Conservation (phyloP, 208 protist species). For the Crithidia expoeki region DNA sequence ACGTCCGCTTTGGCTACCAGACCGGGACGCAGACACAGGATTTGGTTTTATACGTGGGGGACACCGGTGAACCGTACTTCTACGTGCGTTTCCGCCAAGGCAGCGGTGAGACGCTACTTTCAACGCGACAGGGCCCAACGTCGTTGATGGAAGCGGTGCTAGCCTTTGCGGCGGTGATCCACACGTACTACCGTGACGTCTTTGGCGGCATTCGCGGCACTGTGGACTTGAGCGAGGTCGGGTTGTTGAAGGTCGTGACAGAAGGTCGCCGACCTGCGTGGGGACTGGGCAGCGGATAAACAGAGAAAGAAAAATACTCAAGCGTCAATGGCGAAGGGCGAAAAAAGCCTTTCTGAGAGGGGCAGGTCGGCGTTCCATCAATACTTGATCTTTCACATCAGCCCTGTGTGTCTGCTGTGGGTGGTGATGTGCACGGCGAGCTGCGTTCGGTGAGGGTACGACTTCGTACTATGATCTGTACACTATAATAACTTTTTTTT, state of each 20-base stretch:
- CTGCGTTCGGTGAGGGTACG: no score
- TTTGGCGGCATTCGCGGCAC: constrained; percentile 63
- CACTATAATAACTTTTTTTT: no score
- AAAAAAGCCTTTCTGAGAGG: background rate
- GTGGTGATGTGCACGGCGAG: no score
- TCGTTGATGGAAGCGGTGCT: constrained; percentile 82
- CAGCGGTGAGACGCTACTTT: constrained; percentile 38
- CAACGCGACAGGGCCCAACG: constrained; percentile 51
- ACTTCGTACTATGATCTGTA: no score
- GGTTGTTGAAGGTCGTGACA: constrained; percentile 29
- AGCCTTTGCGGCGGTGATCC: constrained; percentile 62
- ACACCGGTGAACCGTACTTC: constrained; percentile 84
- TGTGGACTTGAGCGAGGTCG: constrained; percentile 54
- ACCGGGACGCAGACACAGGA: constrained; percentile 42
- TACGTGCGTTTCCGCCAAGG: constrained; percentile 66
- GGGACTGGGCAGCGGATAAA: background rate
- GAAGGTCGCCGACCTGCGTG: constrained; percentile 14
- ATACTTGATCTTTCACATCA: no score
- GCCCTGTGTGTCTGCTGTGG: no score
- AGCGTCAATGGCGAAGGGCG: background rate
- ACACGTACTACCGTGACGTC: constrained; percentile 55
- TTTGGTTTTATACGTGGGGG: constrained; percentile 69
- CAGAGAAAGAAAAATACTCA: background rate
- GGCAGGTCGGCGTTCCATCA: background rate
- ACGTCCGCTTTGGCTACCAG: constrained; percentile 70